Percentiles rank a stretch among this genome's conserved stretches.
Evolutionary conservation across 495 filamentous ascomycete genomes (phyloP).

Genomic region (Chaetomium tenue): DNA sequence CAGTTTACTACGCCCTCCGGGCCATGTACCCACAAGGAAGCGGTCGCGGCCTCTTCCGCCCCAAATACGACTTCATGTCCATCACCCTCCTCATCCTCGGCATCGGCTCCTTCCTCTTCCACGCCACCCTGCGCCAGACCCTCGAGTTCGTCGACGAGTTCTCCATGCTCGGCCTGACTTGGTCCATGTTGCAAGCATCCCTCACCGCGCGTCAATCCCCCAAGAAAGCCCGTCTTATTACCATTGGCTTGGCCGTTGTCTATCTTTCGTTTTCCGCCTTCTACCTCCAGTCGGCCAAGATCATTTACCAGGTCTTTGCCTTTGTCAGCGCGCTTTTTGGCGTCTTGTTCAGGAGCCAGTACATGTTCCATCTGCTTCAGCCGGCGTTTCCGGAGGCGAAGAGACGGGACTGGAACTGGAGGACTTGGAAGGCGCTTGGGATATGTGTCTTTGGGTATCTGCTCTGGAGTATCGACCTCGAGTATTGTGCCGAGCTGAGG

Average conservation of each 20-base stretch:
- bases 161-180: slow-evolving; percentile 57
- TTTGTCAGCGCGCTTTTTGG: slow-evolving; percentile 24
- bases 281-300: slow-evolving; percentile 39
- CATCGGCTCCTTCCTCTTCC: slow-evolving; percentile 52
- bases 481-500: slow-evolving; percentile 44
- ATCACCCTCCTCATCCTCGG: slow-evolving; percentile 53
- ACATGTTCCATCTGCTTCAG: slow-evolving; percentile 25
- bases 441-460: slow-evolving; percentile 42
- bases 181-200: slow-evolving; percentile 52
- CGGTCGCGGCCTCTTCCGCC: slow-evolving; percentile 10
- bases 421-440: slow-evolving; percentile 22
- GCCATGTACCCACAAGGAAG: slow-evolving; percentile 19
- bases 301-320: slow-evolving; percentile 32
- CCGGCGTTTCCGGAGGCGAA: slow-evolving; percentile 21
- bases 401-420: slow-evolving; percentile 17
- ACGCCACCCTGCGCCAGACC: slow-evolving; percentile 53
- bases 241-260: slow-evolving; percentile 27
- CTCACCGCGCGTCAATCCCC: slow-evolving; percentile 44
- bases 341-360: slow-evolving; percentile 23
- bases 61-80: slow-evolving; percentile 32
- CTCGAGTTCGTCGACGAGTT: slow-evolving; percentile 56
- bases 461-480: slow-evolving; percentile 52
- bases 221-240: slow-evolving; percentile 29
- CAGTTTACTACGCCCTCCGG: slow-evolving; percentile 34
- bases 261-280: slow-evolving; percentile 37